These are phyloP conservation scores for Globisporangium takayamanum DNA, from an alignment of 352 stramenopile genomes.

Conservation along the genomic window DNA sequence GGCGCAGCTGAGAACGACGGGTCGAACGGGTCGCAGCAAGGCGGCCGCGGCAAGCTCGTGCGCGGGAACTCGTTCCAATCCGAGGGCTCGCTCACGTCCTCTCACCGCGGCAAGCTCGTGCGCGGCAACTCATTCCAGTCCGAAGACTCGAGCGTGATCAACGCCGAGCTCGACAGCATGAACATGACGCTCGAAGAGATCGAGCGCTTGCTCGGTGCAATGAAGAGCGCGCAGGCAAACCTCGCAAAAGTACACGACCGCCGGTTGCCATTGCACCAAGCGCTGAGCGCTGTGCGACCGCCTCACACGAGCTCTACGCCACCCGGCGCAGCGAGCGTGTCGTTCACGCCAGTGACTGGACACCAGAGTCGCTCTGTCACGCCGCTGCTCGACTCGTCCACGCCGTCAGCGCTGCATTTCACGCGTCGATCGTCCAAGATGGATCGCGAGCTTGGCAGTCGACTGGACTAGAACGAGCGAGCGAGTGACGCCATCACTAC, in stretches of 20 bases:
- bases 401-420: neutral
- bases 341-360: slow-evolving; percentile 3
- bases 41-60: slow-evolving; percentile 15
- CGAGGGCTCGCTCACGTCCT: neutral
- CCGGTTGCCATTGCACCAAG: slow-evolving; percentile 33
- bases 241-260: slow-evolving; percentile 37
- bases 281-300: slow-evolving; percentile 14
- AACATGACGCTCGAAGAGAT: slow-evolving; percentile 36
- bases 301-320: neutral
- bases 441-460: neutral
- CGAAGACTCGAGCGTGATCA: slow-evolving; percentile 32
- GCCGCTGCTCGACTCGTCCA: slow-evolving; percentile 1
- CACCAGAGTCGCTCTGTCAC: neutral
- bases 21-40: slow-evolving; percentile 5
- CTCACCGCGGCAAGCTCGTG: slow-evolving; percentile 16
- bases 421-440: slow-evolving; percentile 1
- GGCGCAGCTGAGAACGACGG: slow-evolving; percentile 11
- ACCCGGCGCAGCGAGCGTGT: neutral
- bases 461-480: neutral
- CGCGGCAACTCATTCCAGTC: slow-evolving; percentile 36
- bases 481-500: neutral
- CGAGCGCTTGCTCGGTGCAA: slow-evolving; percentile 28
- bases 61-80: slow-evolving; percentile 33
- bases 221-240: slow-evolving; percentile 29
- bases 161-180: slow-evolving; percentile 44